Base-by-base conservation (phyloP, 192 early-diverging fungal species). In the Coemansia biformis region DNA sequence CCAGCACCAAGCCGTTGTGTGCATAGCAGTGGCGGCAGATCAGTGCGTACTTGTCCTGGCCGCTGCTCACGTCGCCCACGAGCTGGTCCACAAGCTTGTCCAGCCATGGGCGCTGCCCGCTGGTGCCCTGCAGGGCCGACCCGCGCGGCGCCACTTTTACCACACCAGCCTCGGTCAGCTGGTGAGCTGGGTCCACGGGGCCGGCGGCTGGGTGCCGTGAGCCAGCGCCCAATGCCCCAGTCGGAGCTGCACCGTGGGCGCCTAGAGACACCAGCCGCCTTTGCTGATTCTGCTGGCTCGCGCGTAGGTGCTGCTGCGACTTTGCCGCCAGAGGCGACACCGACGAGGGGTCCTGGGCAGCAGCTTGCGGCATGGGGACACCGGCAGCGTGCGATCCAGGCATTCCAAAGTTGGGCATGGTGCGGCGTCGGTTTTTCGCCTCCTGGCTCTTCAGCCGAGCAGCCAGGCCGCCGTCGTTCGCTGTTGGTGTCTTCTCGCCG, bases 41-140 rank as follows among this genome's bases (percentile, higher is more conserved):
- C 21, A 98, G 76, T 15, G 96, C 96, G 56, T 92, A 98, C 55
- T 91, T 90, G 57, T 82, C 86, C 23, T 90, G 82, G 2, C 87
- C 89, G 16, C 87, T 85, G 18, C 90, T 89, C 4, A 66, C 56
- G 29, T 93, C 92, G 8, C 95, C 95, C 21, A 95, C 86, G 18
- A 98, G 74, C 43, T 88, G 86, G 60, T 96, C 92, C 21, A 98
- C 79, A 9, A 96, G 75, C 62, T 84, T 90, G 65, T 98, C 95
- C 50, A 86, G 88, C 93, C 92, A 98, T 9, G 68, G 68, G 21
- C 68, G 68, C 29, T 60, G 32, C 6, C n/a, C 35, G 3, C 28
- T 29, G 21, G 38, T 21, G n/a, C 19, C 23, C 32, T 59, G 56
- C 15, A 30, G 39, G 11, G 61, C 46, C 12, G 42, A 12, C 6